Evolutionary conservation across 2,329 filamentous ascomycete genomes (phyloP).

Genomic region (Botrytis deweyae): DNA sequence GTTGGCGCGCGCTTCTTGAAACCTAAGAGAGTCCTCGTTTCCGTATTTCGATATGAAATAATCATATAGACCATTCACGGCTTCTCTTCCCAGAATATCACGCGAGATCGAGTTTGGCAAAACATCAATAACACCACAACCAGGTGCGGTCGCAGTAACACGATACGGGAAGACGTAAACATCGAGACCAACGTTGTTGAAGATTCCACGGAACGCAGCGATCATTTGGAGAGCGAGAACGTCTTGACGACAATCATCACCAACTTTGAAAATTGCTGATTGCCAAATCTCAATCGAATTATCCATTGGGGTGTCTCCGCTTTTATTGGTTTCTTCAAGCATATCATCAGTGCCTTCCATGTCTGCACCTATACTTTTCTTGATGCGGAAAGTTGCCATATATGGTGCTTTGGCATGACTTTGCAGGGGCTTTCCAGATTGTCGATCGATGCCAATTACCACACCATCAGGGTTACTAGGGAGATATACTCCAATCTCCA

Average conservation of each 20-base stretch:
- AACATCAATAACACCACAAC: conserved; percentile 97
- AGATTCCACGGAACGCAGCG: conserved; percentile 93
- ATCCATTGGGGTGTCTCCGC: conserved; percentile 40
- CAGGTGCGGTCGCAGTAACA: conserved; percentile 94
- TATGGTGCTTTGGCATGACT: conserved; percentile 98
- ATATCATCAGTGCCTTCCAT: conserved; percentile 54
- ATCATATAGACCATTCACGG: conserved; percentile 96
- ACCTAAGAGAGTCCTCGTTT: conserved; percentile 89
- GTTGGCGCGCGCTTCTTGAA: conserved; percentile 92
- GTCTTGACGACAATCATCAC: conserved; percentile 96
- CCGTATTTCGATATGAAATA: conserved; percentile 98
- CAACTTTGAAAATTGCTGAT: conserved; percentile 99
- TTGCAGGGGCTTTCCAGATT: conserved; percentile 95
- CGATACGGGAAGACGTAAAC: conserved; percentile 97
- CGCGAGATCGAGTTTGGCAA: conserved; percentile 96
- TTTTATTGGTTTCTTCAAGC: conserved; percentile 49
- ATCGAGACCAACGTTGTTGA: conserved; percentile 89
- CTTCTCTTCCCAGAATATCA: conserved; percentile 97
- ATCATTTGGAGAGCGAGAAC: conserved; percentile 97
- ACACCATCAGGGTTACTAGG: conserved; percentile 96
- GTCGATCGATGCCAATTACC: conserved; percentile 96
- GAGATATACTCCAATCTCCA: conserved; percentile 95
- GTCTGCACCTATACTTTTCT: conserved; percentile 65
- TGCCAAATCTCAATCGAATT: conserved; percentile 94
- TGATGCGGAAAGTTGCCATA: conserved; percentile 98